Evolutionary conservation across 1,284 basidiomycete species (phyloP).

Genomic region (Papiliotrema fonsecae): DNA sequence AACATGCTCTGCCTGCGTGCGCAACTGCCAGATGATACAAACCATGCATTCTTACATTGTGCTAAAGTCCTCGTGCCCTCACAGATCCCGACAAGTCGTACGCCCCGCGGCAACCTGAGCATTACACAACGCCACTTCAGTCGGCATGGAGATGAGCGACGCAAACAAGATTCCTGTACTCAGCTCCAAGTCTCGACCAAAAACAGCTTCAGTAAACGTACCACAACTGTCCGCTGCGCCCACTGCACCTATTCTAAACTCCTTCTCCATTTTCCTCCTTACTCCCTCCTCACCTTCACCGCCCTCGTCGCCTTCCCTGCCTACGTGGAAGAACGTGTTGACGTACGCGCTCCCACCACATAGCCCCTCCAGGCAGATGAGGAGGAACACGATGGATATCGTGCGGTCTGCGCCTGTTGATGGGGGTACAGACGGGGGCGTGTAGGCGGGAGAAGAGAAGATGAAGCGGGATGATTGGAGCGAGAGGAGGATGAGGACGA

Average conservation of each 20-base stretch:
- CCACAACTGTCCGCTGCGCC: conserved; percentile 53
- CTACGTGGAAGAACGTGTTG: conserved; percentile 80
- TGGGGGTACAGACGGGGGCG: conserved; percentile 16
- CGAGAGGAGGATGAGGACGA: conserved; percentile 56
- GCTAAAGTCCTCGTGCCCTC: too few species aligned
- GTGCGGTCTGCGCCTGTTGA: conserved; percentile 48
- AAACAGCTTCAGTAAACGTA: conserved; percentile 12
- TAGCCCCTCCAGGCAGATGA: conserved; percentile 77
- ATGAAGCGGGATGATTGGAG: conserved; percentile 45
- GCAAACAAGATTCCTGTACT: conserved; percentile 67
- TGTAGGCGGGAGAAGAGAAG: conserved; percentile 37
- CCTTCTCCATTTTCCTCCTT: conserved; percentile 56
- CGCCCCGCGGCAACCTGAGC: conserved; percentile 69
- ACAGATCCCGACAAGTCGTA: conserved; percentile 65
- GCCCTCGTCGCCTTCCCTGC: conserved; percentile 60
- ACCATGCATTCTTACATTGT: too few species aligned
- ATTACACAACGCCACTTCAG: conserved; percentile 72
- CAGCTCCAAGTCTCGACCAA: background rate
- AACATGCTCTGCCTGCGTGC: too few species aligned
- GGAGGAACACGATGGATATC: conserved; percentile 64
- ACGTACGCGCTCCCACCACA: conserved; percentile 92
- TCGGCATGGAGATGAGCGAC: conserved; percentile 72
- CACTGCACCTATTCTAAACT: conserved; percentile 84
- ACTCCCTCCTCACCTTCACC: conserved; percentile 18
- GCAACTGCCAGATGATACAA: too few species aligned